These are phyloP conservation scores for Psilocybe tampanensis DNA, from an alignment of 768 basidiomycete species.

Conservation along the genomic window DNA sequence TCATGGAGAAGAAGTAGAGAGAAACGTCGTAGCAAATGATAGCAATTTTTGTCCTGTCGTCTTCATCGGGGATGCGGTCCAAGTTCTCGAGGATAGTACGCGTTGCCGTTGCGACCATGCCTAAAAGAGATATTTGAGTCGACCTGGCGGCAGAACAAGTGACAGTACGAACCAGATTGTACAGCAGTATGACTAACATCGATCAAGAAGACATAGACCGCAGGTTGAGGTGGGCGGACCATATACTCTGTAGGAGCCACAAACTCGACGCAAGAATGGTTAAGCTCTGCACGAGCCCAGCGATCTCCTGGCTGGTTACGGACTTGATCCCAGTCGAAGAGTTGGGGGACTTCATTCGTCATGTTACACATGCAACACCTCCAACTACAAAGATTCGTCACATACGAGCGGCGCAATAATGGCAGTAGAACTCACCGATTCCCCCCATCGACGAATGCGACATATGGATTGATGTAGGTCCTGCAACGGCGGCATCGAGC, in stretches of 20 bases:
- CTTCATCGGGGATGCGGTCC: constrained; percentile 94
- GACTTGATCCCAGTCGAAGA: constrained; percentile 97
- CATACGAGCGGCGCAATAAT: background rate
- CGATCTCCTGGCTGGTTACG: constrained; percentile 94
- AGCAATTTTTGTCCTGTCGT: constrained; percentile 88
- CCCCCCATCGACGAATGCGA: constrained; percentile 97
- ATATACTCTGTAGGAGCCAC: constrained; percentile 99
- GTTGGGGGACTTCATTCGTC: constrained; percentile 96
- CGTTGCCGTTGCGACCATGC: constrained; percentile 98
- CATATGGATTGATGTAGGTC: constrained; percentile 97
- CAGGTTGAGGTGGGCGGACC: constrained; percentile 97
- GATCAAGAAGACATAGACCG: constrained; percentile 95
- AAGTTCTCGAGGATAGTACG: constrained; percentile 95
- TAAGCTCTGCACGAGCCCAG: constrained; percentile 93
- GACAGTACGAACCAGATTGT: constrained; percentile 72
- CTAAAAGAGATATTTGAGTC: constrained; percentile 48
- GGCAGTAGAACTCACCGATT: constrained; percentile 59
- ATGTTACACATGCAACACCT: constrained; percentile 99
- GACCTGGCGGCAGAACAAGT: too few species aligned
- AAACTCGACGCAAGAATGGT: constrained; percentile 92
- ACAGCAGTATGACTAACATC: constrained; percentile 94
- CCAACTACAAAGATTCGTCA: constrained; percentile 57
- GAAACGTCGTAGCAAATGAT: constrained; percentile 92
- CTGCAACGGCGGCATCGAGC: constrained; percentile 95
- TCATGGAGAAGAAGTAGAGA: constrained; percentile 95